These are phyloP conservation scores for Colletotrichum costaricense DNA, from an alignment of 2,329 filamentous ascomycete genomes.

Conservation along the genomic window DNA sequence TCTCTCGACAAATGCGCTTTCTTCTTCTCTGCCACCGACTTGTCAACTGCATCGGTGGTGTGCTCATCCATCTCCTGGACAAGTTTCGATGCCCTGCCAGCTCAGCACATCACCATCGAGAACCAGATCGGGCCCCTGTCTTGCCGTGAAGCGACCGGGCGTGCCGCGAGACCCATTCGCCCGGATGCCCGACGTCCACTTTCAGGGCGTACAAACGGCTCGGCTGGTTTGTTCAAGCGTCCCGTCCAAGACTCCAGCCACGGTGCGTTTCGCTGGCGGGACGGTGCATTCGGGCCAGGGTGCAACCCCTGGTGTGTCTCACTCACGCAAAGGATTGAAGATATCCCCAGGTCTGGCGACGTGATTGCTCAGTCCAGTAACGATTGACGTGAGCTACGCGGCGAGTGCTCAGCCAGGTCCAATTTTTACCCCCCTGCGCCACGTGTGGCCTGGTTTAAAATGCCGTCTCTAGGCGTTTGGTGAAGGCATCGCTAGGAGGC, in stretches of 20 bases:
- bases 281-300: neutral
- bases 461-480: neutral
- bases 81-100: conserved; percentile 16
- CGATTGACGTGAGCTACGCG: neutral
- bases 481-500: neutral
- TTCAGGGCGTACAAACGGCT: neutral
- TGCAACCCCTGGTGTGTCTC: conserved; percentile 1
- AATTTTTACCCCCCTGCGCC: neutral
- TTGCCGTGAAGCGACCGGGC: neutral
- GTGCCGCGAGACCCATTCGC: conserved; percentile 8
- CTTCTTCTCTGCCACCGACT: neutral
- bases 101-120: conserved; percentile 12
- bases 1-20: neutral
- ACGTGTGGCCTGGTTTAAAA: neutral
- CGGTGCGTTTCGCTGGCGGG: neutral
- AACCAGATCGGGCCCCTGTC: neutral
- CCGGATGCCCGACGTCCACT: neutral
- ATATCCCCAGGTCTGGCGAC: conserved; percentile 2
- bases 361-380: conserved; percentile 12
- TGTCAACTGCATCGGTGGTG: conserved; percentile 3
- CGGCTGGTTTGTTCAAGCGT: neutral
- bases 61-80: conserved; percentile 18
- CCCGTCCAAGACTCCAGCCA: neutral
- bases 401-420: conserved; percentile 6
- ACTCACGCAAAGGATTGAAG: neutral